Evolutionary conservation across 1,284 basidiomycete genomes (phyloP), one percentile per base, ranked within the genome.

Genomic region (Tylopilus sp.): DNA sequence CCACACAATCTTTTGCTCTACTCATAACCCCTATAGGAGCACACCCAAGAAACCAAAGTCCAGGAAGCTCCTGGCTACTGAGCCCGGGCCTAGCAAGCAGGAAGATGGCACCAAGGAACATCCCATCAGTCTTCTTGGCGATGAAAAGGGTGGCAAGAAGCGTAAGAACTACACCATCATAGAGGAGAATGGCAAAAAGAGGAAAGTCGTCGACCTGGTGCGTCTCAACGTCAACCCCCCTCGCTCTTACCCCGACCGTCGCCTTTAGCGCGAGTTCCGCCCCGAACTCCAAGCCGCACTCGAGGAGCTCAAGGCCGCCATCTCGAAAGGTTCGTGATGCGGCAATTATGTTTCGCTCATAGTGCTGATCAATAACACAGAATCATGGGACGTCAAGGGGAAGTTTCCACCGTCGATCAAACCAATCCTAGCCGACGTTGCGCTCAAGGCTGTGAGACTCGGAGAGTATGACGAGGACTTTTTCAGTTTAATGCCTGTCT

Each of bases 381-480:
- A 86, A 62, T 75, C 72, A 39, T 89, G 86, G 83, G 79, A 82
- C 36, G 71, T 75, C 51, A 92, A 90, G 72, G 85, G 85, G 61
- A 96, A 93, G 68, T 97, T 97, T 72, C 94, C 94, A 6, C 84
- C 86, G 0, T 63, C 71, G 4, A 73, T 98, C 59, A 93, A 92
- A 59, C 86, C 87, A 0, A 61, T 82, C 4, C 78, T 97, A 6
- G 73, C 78, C 28, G 70, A 82, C 28, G 79, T 91, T 30, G 89
- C 92, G 1, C 69, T 89, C 43, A 76, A 86, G 44, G 95, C 95
- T 0, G 83, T 96, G 59, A 74, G 81, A 45, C 75, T 92, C 31
- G 89, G 84, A 66, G 89, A 95, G 65, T 96, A 94, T 69, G 86
- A 92, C 59, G 91, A 95, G 18, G 84, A 90, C 62, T 96, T 95